These are phyloP conservation scores for Verticillium longisporum DNA, from an alignment of 2,329 filamentous ascomycete genomes.

Conservation along the genomic window DNA sequence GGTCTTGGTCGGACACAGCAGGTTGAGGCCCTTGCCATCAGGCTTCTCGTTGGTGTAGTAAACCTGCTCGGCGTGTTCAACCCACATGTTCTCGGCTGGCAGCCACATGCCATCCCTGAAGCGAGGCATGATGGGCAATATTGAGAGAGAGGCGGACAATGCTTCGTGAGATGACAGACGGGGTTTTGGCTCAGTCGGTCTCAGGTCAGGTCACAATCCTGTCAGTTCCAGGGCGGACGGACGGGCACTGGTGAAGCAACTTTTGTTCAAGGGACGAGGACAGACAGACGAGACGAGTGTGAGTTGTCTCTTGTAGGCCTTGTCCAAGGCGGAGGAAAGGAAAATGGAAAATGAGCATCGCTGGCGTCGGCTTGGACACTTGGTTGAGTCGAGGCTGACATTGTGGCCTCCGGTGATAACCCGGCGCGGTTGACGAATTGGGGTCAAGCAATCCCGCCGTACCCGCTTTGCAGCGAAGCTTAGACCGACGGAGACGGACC, in stretches of 20 bases:
- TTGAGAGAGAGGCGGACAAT: background rate
- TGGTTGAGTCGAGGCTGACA: slow-evolving; percentile 1
- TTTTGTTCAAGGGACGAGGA: background rate
- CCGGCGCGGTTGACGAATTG: slow-evolving; percentile 1
- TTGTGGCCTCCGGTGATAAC: background rate
- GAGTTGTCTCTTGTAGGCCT: slow-evolving; percentile 3
- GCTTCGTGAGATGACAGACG: background rate
- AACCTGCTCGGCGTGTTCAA: slow-evolving; percentile 62
- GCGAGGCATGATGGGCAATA: slow-evolving; percentile 19
- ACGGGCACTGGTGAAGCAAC: background rate
- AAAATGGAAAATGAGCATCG: background rate
- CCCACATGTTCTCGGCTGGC: slow-evolving; percentile 49
- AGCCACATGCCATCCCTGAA: slow-evolving; percentile 51
- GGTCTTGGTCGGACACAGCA: slow-evolving; percentile 49
- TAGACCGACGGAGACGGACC: background rate
- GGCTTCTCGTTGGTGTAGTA: slow-evolving; percentile 38
- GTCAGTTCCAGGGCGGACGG: slow-evolving; percentile 3
- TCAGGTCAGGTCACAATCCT: slow-evolving; percentile 3
- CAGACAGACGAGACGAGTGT: background rate
- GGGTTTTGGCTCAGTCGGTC: background rate
- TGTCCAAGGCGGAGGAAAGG: background rate
- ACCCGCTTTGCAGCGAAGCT: slow-evolving; percentile 2
- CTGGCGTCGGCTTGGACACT: background rate
- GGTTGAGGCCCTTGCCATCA: slow-evolving; percentile 38
- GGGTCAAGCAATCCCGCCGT: slow-evolving; percentile 2